Evolutionary conservation across 768 basidiomycete genomes (phyloP), one percentile per base, ranked within the genome.

Genomic region (Pulveroboletus sp.): DNA sequence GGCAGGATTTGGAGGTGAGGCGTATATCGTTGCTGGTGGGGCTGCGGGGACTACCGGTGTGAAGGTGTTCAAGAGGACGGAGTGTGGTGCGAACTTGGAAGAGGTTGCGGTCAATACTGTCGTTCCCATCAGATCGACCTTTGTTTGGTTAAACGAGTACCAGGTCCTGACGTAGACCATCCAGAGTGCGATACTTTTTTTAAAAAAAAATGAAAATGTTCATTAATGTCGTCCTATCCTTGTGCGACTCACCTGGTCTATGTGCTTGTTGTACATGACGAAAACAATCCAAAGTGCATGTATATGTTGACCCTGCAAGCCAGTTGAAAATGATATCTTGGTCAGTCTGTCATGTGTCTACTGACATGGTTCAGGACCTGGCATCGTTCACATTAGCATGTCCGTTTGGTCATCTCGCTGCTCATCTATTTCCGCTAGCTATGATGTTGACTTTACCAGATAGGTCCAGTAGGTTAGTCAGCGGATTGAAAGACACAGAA

Each of bases 1-100:
- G 61, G 69, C 49, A 11, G 73, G 76, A 3, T 68, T 59, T 15
- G 72, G 74, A 5, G 73, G 72, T 40, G 79, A 79, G 42, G 76
- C 74, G 27, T 80, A 74, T 58, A 66, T 86, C 27, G 70, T 83
- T 36, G 81, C 81, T 24, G 74, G 76, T 8, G 82, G 80, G 12
- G 68, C 71, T 26, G 74, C 71, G 5, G 81, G 82, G 15, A 69
- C 66, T 21, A 79, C 72, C 3, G 84, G 85, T 1, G 76, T 83
- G 9, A 71, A 75, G 24, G 69, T 86, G n/a, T 73, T 80, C 56
- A 69, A 74, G 64, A 74, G 85, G 50, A 75, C 73, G 3, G 71
- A 81, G 15, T 72, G 75, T 2, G 84, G 85, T 17, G 65, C 71
- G 31, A 72, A 78, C 52, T 64, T 87, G 37, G 59, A 65, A 42